Evolutionary conservation across 257 asterid genomes (phyloP), one percentile per base, ranked within the genome.

Genomic region (Marsdenia floribunda): DNA sequence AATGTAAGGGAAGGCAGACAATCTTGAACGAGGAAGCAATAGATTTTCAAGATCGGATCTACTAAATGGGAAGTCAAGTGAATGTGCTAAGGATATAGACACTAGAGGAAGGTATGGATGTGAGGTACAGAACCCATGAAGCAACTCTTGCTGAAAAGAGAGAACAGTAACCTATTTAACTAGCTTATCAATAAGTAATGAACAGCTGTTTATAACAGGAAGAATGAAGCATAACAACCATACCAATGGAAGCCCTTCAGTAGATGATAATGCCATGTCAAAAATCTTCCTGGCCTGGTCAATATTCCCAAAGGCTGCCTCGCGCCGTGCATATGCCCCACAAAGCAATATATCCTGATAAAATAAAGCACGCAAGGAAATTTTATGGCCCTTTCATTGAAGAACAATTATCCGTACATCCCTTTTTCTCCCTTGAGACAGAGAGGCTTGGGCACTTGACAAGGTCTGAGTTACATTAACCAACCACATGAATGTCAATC

Each of bases 291-390:
- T 85, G 46, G 99, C 90, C 81, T 86, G 91, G 72, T 90, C 96
- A 77, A 92, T 87, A 84, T 90, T 95, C 71, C 96, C 96, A 58
- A 81, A 90, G 54, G 79, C 77, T 10, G 99, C 98, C 84, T 92
- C 99, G 80, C 99, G 86, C 78, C 82, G 91, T 24, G 98, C 98
- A 83, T 95, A 95, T 80, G 88, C 94, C 72, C 99, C 99, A 82
- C 99, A 95, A 35, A 95, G 91, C 89, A 95, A 80, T 75, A 92
- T 82, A 88, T 95, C 98, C 99, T 95, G 81, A 72, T 77, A 80
- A 18, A 55, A 81, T n/a, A 72, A 80, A 72, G 24, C 76, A 47
- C 58, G 70, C 53, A 73, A 54, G 67, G 57, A 24, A 70, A 69
- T 55, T 49, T 55, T 79, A n/a, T 26, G 33, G 75, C 26, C 21